Base-by-base conservation (phyloP, 2,329 filamentous ascomycete genomes). In the Exophiala xenobiotica region DNA sequence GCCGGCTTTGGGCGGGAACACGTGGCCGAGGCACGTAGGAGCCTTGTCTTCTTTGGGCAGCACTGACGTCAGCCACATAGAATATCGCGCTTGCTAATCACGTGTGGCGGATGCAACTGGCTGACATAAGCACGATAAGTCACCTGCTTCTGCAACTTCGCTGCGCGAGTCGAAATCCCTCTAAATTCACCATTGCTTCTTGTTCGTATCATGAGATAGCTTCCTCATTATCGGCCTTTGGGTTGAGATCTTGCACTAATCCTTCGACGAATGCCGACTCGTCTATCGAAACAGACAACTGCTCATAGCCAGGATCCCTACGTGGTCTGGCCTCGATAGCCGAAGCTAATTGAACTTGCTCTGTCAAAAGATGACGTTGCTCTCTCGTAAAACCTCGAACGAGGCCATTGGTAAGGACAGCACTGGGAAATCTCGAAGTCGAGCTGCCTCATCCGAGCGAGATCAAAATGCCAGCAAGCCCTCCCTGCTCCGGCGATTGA, bases 401-500 rank as follows among this genome's bases (percentile, higher is more conserved):
- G 45, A 47, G 20, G 31, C 35, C 24, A 22, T 40, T 14, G 42
- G 18, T 14, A 14, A 24, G 19, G 37, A 33, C 22, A 41, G 12
- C 6, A 26, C 12, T 38, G 33, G 41, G 7, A 20, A 19, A 5
- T 24, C 8, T 33, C 42, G 29, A 11, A 22, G 12, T n/a, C n/a
- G 23, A 8, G 26, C 24, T 27, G 33, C 35, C 19, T 52, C 49
- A 11, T 37, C 19, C 2, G 49, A 52, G 12, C 22, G 24, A 27
- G 18, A 22, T 16, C 41, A 31, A 9, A 19, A n/a, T n/a, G 43
- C n/a, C 8, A 41, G 3, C 14, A 52, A 52, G 22, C 43, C 49
- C 9, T 52, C 49, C 11, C 20, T 52, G 24, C 29, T 52, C n/a
- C 49, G 38, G 6, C 49, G 49, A 11, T 24, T 52, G 23, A 47